Evolutionary conservation across 2,329 filamentous ascomycete species (phyloP), one percentile per base, ranked within the genome.

Genomic region (Penicillium hesseltinei): DNA sequence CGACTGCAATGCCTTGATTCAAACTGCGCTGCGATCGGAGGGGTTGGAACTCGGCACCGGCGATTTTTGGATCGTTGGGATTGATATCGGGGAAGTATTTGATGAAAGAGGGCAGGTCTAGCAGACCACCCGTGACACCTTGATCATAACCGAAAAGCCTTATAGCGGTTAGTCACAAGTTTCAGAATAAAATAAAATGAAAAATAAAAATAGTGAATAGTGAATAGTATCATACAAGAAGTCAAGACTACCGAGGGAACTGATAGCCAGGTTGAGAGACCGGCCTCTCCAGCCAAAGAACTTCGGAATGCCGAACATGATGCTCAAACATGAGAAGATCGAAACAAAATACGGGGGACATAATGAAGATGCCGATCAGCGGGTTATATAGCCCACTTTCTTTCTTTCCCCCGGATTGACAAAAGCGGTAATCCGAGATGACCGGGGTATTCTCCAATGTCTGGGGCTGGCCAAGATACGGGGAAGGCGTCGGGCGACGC

Each of bases 221-320:
- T 38, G 36, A 27, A 44, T 15, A 6, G n/a, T 27, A 35, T 38
- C 61, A 36, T 66, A 70, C 66, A 73, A 48, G 62, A 73, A 73
- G 61, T 77, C 76, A 42, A 76, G 65, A 58, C 76, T 77, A n/a
- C 76, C 77, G 49, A 78, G 74, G 9, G 75, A 70, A 47, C 74
- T 76, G 58, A 78, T 76, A 19, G 75, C 75, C 46, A 69, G 42
- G 57, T 70, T 70, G 33, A 70, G 61, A 56, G 64, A 54, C 48
- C 68, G 48, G 54, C 68, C 68, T 62, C 62, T 62, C 51, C 56
- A 69, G 38, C 68, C 68, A 45, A 70, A 70, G 56, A 60, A 70
- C 51, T 63, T 68, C 38, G 65, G 65, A 51, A 68, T 59, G 27
- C 66, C 67, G 60, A 69, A 66, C 67, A 69, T 69, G 54, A 56